Evolutionary conservation across 2,329 filamentous ascomycete species (phyloP).

Genomic region (Helotiales sp.): DNA sequence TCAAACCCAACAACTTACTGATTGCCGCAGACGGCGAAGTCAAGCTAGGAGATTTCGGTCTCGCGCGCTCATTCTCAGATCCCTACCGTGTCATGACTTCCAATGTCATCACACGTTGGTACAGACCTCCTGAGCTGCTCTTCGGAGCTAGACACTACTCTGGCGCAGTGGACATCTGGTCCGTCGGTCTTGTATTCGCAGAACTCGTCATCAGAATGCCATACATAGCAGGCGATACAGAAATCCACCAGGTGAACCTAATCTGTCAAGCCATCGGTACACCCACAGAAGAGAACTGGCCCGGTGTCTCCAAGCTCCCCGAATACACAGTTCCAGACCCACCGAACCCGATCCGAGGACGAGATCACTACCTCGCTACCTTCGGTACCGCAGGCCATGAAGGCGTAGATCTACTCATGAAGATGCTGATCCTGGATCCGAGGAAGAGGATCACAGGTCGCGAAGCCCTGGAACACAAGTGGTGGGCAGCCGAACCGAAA

Average conservation of each 20-base stretch:
- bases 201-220: constrained; percentile 85
- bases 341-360: constrained; percentile 62
- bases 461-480: constrained; percentile 79
- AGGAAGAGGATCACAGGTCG: constrained; percentile 78
- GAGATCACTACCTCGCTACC: constrained; percentile 73
- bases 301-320: constrained; percentile 80
- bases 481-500: constrained; percentile 83
- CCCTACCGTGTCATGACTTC: constrained; percentile 88
- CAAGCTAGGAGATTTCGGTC: constrained; percentile 96
- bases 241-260: constrained; percentile 83
- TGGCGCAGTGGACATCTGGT: constrained; percentile 93
- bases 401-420: constrained; percentile 87
- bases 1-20: constrained; percentile 97
- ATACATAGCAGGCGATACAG: constrained; percentile 82
- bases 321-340: constrained; percentile 75
- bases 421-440: constrained; percentile 86
- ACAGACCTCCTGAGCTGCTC: constrained; percentile 90
- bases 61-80: constrained; percentile 87
- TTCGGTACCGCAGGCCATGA: constrained; percentile 82
- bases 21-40: constrained; percentile 92
- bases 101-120: constrained; percentile 97
- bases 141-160: constrained; percentile 90
- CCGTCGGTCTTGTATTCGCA: constrained; percentile 88
- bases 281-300: constrained; percentile 94
- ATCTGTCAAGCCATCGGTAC: constrained; percentile 88